Base-by-base conservation (phyloP, 352 stramenopile species). In the Globisporangium heterothallicum region DNA sequence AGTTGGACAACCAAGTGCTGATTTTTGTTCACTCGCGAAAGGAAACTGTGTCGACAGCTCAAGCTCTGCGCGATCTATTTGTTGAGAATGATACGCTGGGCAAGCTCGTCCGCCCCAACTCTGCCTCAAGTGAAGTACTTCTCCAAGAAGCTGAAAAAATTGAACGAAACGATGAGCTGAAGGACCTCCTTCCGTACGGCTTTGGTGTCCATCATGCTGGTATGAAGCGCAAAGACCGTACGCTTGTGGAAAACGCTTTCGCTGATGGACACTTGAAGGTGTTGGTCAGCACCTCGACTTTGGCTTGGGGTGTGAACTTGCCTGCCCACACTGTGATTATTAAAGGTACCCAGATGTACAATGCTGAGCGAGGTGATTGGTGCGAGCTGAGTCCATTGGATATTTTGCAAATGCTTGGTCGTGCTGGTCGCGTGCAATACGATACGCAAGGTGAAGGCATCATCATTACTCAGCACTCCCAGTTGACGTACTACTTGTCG, bases 301-400 rank as follows among this genome's bases (percentile, higher is more conserved):
- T 99, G 14, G 97, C 97, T 1, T 99, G 97, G 97, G 97, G 97
- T 72, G 97, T 99, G 19, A 99, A 99, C 68, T 70, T 99, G 42
- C 97, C 97, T 6, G 97, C 96, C 0, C 97, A 99, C 72, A 98
- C 97, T 5, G 97, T 99, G 14, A 99, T 99, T 59, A 99, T 99
- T 66, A 99, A 99, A 74, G 97, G 97, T n/a, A 99, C 97, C 25
- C 97, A 99, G 65, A 98, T 99, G 61, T 99, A 99, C 77, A 98
- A 98, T 58, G 97, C 97, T 4, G 94, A 98, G 46, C 95, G 98
- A 57, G 96, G 97, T 16, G 78, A 94, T 19, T 99, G 97, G 97
- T 96, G 94, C 21, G 97, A 99, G 64, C 64, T 99, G 12, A 98
- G 88, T 59, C 96, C 96, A 7, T 74, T 99, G 29, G 97, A 99